Conservation (phyloP, 2,329 filamentous ascomycete species). For the Xylariaceae sp. region DNA sequence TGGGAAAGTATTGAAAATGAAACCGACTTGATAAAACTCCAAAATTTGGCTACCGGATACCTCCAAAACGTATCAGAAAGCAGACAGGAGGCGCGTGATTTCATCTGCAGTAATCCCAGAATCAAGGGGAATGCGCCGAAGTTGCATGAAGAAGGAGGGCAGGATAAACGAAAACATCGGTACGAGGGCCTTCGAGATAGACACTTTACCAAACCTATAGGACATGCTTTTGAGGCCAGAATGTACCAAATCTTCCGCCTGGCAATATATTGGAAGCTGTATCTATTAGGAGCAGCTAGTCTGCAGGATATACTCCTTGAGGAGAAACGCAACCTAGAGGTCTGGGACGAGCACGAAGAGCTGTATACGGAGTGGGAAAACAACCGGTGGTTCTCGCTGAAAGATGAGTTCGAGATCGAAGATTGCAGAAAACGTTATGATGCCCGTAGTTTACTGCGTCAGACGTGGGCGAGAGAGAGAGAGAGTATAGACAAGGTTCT, state of each 20-base stretch:
- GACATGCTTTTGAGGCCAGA: slow-evolving; percentile 14
- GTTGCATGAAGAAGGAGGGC: slow-evolving; percentile 10
- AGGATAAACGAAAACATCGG: background rate
- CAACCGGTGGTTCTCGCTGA: slow-evolving; percentile 15
- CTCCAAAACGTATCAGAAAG: background rate
- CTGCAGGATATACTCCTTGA: slow-evolving; percentile 12
- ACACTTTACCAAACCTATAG: slow-evolving; percentile 12
- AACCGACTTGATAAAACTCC: background rate
- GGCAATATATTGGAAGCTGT: slow-evolving; percentile 8
- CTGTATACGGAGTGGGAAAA: slow-evolving; percentile 33
- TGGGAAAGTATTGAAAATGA: background rate
- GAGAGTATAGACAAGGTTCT: background rate
- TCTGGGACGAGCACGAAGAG: slow-evolving; percentile 29
- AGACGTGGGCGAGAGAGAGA: slow-evolving; percentile 3
- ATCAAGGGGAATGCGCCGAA: slow-evolving; percentile 5
- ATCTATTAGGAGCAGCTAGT: background rate
- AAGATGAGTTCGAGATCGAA: background rate
- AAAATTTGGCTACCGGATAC: background rate
- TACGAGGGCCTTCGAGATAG: slow-evolving; percentile 6
- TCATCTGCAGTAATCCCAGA: slow-evolving; percentile 4
- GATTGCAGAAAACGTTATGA: slow-evolving; percentile 16
- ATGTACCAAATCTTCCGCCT: slow-evolving; percentile 12
- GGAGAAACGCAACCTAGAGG: slow-evolving; percentile 5
- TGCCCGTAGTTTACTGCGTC: background rate
- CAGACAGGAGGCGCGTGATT: background rate